Evolutionary conservation across 2,329 filamentous ascomycete species (phyloP).

Genomic region (Colletotrichum navitas): DNA sequence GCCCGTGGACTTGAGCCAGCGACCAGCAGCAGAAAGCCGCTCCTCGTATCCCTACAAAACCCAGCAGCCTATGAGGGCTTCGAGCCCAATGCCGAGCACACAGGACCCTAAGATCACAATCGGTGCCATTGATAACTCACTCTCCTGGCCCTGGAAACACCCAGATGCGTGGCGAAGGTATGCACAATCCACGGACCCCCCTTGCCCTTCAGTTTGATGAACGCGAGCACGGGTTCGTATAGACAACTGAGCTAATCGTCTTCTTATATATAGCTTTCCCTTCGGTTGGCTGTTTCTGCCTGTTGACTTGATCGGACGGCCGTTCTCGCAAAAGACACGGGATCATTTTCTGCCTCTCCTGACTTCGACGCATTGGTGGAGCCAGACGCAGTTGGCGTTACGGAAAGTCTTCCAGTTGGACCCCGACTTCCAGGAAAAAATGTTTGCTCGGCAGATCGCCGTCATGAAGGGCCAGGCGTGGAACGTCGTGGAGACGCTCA

Average conservation of each 20-base stretch:
- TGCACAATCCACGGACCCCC: constrained; percentile 29
- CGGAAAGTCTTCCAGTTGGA: constrained; percentile 92
- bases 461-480: constrained; percentile 99
- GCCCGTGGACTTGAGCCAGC: constrained; percentile 67
- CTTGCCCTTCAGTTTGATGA: neutral
- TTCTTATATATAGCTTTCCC: constrained; percentile 78
- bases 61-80: constrained; percentile 87
- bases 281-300: constrained; percentile 99
- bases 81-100: constrained; percentile 61
- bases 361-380: constrained; percentile 97
- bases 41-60: constrained; percentile 77
- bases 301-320: constrained; percentile 94
- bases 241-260: constrained; percentile 18
- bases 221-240: neutral
- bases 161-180: constrained; percentile 85
- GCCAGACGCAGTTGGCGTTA: constrained; percentile 88
- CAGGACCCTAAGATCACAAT: constrained; percentile 75
- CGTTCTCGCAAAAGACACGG: constrained; percentile 93
- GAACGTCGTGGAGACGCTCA: constrained; percentile 98
- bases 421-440: constrained; percentile 96
- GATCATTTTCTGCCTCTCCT: constrained; percentile 96
- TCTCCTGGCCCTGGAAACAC: constrained; percentile 99
- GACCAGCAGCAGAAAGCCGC: constrained; percentile 55
- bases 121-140: constrained; percentile 96
- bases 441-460: constrained; percentile 98